These are phyloP conservation scores for Cochlearia excelsa DNA, from an alignment of 345 rosid species.

Conservation along the genomic window DNA sequence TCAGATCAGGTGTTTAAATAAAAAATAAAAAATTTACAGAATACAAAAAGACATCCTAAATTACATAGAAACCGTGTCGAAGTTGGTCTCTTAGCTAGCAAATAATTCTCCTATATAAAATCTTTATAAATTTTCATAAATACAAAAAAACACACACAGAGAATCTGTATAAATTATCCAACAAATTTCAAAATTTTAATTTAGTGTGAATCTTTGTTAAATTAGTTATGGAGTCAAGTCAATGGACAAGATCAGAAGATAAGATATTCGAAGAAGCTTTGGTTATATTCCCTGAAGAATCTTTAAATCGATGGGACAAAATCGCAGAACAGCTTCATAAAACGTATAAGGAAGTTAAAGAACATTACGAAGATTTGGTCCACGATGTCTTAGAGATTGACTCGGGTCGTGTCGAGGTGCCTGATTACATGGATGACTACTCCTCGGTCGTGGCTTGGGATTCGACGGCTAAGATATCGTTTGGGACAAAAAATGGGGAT, in stretches of 20 bases:
- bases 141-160: not conserved
- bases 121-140: not conserved
- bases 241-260: constrained; percentile 66
- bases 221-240: constrained; percentile 29
- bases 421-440: constrained; percentile 51
- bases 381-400: constrained; percentile 68
- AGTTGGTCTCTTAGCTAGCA: constrained; percentile 40
- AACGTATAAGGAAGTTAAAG: constrained; percentile 44
- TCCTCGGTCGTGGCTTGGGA: constrained; percentile 12
- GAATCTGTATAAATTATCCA: constrained; percentile 29
- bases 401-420: constrained; percentile 59
- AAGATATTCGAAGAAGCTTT: constrained; percentile 69
- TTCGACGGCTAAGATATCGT: constrained; percentile 48
- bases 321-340: constrained; percentile 53
- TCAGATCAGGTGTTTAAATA: constrained; percentile 31
- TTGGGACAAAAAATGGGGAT: constrained; percentile 35
- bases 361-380: constrained; percentile 57
- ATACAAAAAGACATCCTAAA: constrained; percentile 30
- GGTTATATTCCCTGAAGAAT: constrained; percentile 51
- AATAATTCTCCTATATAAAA: not conserved
- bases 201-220: not conserved
- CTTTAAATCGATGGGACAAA: constrained; percentile 60
- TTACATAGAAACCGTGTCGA: constrained; percentile 41
- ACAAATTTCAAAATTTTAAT: constrained; percentile 13
- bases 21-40: not conserved